Percentiles rank a stretch among this genome's conserved stretches.
Conservation (phyloP, 306 rosid genomes). For the Gastrolobium bilobum region DNA sequence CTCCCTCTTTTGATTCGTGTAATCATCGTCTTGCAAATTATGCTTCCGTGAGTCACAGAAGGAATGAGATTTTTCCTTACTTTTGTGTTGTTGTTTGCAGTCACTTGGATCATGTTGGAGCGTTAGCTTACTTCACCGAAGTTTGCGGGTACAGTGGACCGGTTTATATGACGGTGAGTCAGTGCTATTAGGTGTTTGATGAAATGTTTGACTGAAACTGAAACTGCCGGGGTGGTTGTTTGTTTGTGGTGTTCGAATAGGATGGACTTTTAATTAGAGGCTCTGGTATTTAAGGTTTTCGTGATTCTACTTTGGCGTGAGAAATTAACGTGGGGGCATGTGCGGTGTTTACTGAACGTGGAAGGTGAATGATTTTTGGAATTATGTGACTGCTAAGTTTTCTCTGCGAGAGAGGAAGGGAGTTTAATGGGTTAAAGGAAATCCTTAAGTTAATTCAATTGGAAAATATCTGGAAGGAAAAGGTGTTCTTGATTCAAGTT, state of each 20-base stretch:
- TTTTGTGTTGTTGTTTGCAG: constrained; percentile 43
- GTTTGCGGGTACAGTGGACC: constrained; percentile 91
- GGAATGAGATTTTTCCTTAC: no score
- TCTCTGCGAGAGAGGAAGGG: not conserved
- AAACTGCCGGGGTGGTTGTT: not conserved
- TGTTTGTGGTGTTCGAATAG: not conserved
- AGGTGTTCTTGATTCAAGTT: not conserved
- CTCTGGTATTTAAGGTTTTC: no score
- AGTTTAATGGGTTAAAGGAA: not conserved
- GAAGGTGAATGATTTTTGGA: no score
- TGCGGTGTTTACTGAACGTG: no score
- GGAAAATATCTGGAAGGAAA: not conserved
- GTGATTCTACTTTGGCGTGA: no score
- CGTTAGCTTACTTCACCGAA: constrained; percentile 87
- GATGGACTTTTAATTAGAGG: not conserved
- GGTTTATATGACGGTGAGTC: constrained; percentile 89
- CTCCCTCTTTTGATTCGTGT: no score
- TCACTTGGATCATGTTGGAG: constrained; percentile 94
- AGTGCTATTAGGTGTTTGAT: constrained; percentile 47
- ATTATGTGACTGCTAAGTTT: no score
- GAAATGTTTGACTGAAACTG: constrained; percentile 46
- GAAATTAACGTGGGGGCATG: no score
- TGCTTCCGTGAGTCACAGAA: no score
- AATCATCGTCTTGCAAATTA: no score
- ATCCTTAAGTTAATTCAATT: not conserved